Evolutionary conservation across 305 asterid genomes (phyloP), one percentile per base, ranked within the genome.

Genomic region (Ilex paraguariensis): DNA sequence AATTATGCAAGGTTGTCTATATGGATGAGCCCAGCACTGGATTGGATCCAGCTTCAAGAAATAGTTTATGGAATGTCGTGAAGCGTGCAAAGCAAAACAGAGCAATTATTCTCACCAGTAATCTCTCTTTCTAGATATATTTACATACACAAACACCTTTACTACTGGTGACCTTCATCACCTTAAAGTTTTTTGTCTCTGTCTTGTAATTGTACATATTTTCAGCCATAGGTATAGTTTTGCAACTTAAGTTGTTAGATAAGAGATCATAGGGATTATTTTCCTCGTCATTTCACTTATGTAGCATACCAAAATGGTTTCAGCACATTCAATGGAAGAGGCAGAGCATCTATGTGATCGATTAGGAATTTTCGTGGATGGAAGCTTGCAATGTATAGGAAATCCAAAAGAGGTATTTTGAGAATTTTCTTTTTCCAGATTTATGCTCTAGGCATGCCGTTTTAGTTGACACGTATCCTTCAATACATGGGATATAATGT

Each of bases 291-390:
- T 31, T 3, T 28, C 54, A 39, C 10, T 60, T 11, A 58, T 57
- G 54, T 60, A 30, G 56, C 21, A 54, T 44, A 3, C 64, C 57
- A 11, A 49, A 63, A 70, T 58, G n/a, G 53, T 73, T 72, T 68
- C 91, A 93, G 99, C 99, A 13, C 99, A 93, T 86, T 90, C 99
- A 7, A 93, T 93, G 99, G 97, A 93, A 84, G 99, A 93, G 82
- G 99, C 99, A 0, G 99, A 93, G 67, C 88, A 90, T 73, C 70
- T 93, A 64, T 93, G 99, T 49, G 96, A 93, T 62, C 88, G 96
- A 57, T 84, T 93, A 42, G 96, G 99, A 61, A 87, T 93, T 61
- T 90, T 93, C 44, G 99, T 87, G 12, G 96, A 93, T 62, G 99
- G 97, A 49, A 82, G 84, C 77, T 78, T 93, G 79, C 96, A 93